These are phyloP conservation scores for Cryptococcus wingfieldii DNA, from an alignment of 1,284 basidiomycete species.

Conservation along the genomic window DNA sequence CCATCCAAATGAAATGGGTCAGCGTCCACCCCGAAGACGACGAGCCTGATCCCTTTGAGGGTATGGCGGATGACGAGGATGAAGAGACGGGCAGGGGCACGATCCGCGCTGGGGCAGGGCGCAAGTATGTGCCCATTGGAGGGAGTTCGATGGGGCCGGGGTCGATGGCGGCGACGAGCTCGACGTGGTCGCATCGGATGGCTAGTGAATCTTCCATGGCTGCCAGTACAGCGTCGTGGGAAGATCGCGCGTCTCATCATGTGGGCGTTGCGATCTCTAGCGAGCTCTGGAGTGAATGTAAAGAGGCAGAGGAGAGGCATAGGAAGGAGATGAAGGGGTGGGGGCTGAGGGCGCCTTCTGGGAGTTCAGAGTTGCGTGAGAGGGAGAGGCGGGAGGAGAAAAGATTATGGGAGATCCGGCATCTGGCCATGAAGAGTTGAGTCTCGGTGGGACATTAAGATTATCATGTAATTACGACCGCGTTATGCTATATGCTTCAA, in stretches of 20 bases:
- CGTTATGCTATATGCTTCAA: too few relatives aligned
- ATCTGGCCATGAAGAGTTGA: conserved; percentile 32
- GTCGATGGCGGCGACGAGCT: conserved; percentile 51
- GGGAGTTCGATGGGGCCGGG: neutral
- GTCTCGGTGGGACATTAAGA: too few relatives aligned
- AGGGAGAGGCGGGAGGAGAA: conserved; percentile 39
- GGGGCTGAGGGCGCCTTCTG: conserved; percentile 39
- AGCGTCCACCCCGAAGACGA: conserved; percentile 76
- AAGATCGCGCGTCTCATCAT: neutral
- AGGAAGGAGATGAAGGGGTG: conserved; percentile 75
- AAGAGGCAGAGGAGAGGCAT: conserved; percentile 72
- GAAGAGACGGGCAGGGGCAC: conserved; percentile 65
- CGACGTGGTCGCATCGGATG: conserved; percentile 56
- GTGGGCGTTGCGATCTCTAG: conserved; percentile 50
- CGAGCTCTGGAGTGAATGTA: conserved; percentile 65
- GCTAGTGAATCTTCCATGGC: conserved; percentile 56
- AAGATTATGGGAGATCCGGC: conserved; percentile 46
- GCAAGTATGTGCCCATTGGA: conserved; percentile 29
- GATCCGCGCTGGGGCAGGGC: conserved; percentile 51
- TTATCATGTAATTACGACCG: too few relatives aligned
- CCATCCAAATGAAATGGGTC: conserved; percentile 88
- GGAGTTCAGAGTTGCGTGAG: conserved; percentile 21
- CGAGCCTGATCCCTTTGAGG: conserved; percentile 87
- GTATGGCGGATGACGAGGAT: conserved; percentile 80
- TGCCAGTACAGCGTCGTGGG: conserved; percentile 33